These are phyloP conservation scores for Histomonas meleagridis DNA, from an alignment of 208 protist genomes.

Conservation along the genomic window DNA sequence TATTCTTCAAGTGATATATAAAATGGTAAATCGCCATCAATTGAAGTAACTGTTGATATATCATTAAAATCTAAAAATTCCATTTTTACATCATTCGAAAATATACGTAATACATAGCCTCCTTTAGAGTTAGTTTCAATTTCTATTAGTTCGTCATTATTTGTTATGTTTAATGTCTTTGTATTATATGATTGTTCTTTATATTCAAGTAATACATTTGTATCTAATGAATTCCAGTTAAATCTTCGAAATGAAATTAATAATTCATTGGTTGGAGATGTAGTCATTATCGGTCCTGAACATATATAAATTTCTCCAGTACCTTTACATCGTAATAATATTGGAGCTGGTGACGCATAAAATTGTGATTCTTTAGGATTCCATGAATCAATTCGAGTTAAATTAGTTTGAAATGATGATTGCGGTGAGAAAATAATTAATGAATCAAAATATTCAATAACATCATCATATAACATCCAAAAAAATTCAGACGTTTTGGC, in stretches of 20 bases:
- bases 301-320: background rate
- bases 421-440: background rate
- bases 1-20: background rate
- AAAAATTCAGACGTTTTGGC: background rate
- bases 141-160: background rate
- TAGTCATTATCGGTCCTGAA: background rate
- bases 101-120: background rate
- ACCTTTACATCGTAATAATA: background rate
- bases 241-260: background rate
- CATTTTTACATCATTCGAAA: background rate
- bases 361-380: background rate
- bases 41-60: background rate
- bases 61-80: background rate
- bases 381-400: background rate
- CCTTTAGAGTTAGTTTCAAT: background rate
- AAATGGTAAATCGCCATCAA: slow-evolving; percentile 9
- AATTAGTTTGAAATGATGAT: background rate
- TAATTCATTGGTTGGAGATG: background rate
- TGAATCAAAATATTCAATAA: background rate
- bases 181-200: background rate
- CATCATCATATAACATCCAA: slow-evolving; percentile 19
- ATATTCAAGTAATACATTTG: background rate
- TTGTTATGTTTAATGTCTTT: background rate
- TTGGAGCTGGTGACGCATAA: background rate
- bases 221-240: background rate